phyloP scores from a whole-genome alignment of 164 flowering plant species.

The Berberis thunbergii region DNA sequence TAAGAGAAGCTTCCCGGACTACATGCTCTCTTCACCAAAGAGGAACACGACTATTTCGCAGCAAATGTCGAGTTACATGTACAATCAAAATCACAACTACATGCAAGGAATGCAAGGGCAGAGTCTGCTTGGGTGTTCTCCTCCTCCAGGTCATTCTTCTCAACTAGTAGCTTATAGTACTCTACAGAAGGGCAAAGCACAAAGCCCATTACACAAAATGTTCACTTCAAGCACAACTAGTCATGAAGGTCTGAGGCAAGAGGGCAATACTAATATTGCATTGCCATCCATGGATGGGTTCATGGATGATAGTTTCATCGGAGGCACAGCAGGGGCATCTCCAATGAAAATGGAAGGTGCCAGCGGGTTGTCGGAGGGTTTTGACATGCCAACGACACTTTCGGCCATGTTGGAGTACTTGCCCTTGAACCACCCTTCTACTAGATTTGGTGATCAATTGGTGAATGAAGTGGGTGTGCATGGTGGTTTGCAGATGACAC shows the following conservation, averaged over 20 bases:
- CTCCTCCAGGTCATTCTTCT: conserved; percentile 12
- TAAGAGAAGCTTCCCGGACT: conserved; percentile 6
- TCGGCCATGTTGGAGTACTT: conserved; percentile 26
- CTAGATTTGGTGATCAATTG: conserved; percentile 25
- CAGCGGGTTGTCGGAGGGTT: conserved; percentile 15
- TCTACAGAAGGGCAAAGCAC: conserved; percentile 30
- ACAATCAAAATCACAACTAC: conserved; percentile 20
- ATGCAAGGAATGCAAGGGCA: conserved; percentile 30
- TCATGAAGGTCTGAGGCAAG: conserved; percentile 19
- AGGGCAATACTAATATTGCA: not conserved
- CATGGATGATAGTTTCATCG: conserved; percentile 24
- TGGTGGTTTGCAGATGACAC: conserved; percentile 18
- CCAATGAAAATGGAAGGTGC: conserved; percentile 11
- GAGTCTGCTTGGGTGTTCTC: conserved; percentile 26
- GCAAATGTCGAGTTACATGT: conserved; percentile 1
- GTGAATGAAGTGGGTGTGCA: conserved; percentile 8
- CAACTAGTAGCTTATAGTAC: conserved; percentile 25
- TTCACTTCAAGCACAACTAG: conserved; percentile 26
- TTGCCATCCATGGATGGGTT: conserved; percentile 37
- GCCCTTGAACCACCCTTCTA: conserved; percentile 8
- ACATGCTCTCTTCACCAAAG: conserved; percentile 33
- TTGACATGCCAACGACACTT: conserved; percentile 20
- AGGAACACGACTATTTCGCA: conserved; percentile 9
- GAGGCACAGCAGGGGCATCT: conserved; percentile 19
- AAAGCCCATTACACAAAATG: conserved; percentile 46